Conservation (phyloP, 2,329 filamentous ascomycete genomes). For the Cytospora leucostoma region DNA sequence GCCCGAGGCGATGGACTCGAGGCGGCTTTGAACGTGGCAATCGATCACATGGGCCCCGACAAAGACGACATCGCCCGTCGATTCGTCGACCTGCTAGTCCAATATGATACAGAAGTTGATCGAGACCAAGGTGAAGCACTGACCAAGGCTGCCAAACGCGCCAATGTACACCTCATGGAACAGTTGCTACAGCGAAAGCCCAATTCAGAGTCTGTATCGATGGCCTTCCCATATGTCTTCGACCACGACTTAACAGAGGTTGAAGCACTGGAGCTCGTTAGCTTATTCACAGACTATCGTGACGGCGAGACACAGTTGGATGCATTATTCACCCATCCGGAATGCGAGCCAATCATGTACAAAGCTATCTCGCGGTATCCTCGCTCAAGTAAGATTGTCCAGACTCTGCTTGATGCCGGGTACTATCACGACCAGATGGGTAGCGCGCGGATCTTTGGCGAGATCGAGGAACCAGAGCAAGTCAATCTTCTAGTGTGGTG, state of each 20-base stretch:
- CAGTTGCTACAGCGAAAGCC: conserved; percentile 54
- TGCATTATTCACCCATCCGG: conserved; percentile 47
- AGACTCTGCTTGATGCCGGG: conserved; percentile 56
- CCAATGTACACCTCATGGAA: conserved; percentile 51
- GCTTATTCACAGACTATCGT: conserved; percentile 53
- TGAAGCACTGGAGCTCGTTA: conserved; percentile 51
- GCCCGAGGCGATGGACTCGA: conserved; percentile 49
- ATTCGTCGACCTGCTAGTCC: conserved; percentile 48
- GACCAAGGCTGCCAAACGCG: conserved; percentile 54
- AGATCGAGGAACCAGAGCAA: conserved; percentile 53
- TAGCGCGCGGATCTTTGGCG: conserved; percentile 45
- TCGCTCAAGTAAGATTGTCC: conserved; percentile 53
- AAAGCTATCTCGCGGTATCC: conserved; percentile 58
- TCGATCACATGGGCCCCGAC: conserved; percentile 45
- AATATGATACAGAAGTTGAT: conserved; percentile 49
- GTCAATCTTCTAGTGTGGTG: conserved; percentile 63
- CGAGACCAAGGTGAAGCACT: conserved; percentile 55
- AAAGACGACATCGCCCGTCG: conserved; percentile 43
- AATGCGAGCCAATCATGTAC: conserved; percentile 51
- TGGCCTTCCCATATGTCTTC: conserved; percentile 59
- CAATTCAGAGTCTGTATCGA: conserved; percentile 50
- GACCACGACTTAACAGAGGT: conserved; percentile 52
- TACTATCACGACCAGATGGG: conserved; percentile 61
- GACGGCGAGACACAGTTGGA: conserved; percentile 53
- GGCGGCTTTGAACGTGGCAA: conserved; percentile 47